These are phyloP conservation scores for Aspergillus sp. DNA, from an alignment of 2,329 filamentous ascomycete genomes.

Conservation along the genomic window DNA sequence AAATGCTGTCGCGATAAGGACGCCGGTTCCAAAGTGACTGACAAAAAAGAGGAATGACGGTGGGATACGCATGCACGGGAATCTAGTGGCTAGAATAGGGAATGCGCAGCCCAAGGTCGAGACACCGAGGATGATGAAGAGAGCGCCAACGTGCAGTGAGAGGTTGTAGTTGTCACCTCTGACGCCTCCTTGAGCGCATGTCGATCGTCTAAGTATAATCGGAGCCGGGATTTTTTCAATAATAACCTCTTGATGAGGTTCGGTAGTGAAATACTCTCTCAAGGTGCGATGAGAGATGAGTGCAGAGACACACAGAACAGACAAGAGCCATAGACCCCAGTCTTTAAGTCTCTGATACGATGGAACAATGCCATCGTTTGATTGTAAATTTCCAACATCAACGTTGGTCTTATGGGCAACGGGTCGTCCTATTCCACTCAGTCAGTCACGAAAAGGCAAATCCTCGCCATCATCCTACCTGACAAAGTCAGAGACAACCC, in stretches of 20 bases:
- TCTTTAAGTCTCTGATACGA: slow-evolving; percentile 11
- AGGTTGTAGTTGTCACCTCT: slow-evolving; percentile 52
- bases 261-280: slow-evolving; percentile 1
- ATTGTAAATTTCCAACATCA: not conserved
- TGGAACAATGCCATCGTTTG: slow-evolving; percentile 1
- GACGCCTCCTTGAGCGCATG: slow-evolving; percentile 22
- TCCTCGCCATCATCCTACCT: slow-evolving; percentile 13
- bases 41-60: slow-evolving; percentile 41
- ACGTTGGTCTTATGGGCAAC: slow-evolving; percentile 5
- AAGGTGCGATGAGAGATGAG: slow-evolving; percentile 17
- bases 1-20: slow-evolving; percentile 81
- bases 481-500: slow-evolving; percentile 25
- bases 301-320: slow-evolving; percentile 17
- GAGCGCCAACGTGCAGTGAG: slow-evolving; percentile 58
- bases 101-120: slow-evolving; percentile 58
- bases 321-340: slow-evolving; percentile 22
- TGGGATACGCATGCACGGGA: slow-evolving; percentile 54
- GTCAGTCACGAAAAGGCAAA: not conserved
- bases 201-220: slow-evolving; percentile 7
- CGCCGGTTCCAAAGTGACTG: slow-evolving; percentile 75
- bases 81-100: slow-evolving; percentile 59
- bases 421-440: slow-evolving; percentile 15
- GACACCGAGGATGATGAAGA: slow-evolving; percentile 58
- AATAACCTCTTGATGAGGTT: not conserved
- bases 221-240: not conserved